Evolutionary conservation across 805 yeast genomes (phyloP).

Genomic region (Ogataea zsoltii): DNA sequence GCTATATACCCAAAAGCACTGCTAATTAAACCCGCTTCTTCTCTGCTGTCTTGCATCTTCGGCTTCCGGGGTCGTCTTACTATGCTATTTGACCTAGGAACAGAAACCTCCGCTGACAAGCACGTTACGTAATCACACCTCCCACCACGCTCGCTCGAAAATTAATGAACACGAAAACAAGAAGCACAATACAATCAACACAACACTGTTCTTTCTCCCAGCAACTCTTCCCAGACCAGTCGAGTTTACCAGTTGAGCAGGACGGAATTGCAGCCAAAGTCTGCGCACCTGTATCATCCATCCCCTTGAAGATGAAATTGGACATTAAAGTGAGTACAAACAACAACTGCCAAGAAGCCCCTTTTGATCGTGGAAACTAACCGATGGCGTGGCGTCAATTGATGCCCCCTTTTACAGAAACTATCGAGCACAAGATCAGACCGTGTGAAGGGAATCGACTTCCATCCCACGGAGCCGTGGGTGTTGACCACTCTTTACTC

Average conservation of each 20-base stretch:
- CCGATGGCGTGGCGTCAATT: neutral
- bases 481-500: conserved; percentile 86
- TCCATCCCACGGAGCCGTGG: conserved; percentile 99
- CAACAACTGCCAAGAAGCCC: neutral
- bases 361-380: neutral
- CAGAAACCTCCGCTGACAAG: neutral
- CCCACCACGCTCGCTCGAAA: neutral
- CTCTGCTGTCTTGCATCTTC: too few relatives aligned
- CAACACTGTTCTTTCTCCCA: too few relatives aligned
- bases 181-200: neutral
- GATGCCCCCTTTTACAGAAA: conserved; percentile 44
- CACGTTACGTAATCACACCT: conserved; percentile 2
- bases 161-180: conserved; percentile 8
- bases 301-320: conserved; percentile 42
- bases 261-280: neutral
- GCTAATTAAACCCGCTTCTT: too few relatives aligned
- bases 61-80: too few relatives aligned
- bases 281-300: neutral
- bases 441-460: conserved; percentile 96
- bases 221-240: too few relatives aligned
- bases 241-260: neutral
- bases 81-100: too few relatives aligned
- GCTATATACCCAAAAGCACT: too few relatives aligned
- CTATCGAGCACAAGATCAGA: conserved; percentile 89
- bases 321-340: conserved; percentile 44